Percentiles rank a stretch among this genome's conserved stretches.
phyloP scores from a whole-genome alignment of 192 early-diverging fungal genomes.

The Umbelopsis ramanniana region DNA sequence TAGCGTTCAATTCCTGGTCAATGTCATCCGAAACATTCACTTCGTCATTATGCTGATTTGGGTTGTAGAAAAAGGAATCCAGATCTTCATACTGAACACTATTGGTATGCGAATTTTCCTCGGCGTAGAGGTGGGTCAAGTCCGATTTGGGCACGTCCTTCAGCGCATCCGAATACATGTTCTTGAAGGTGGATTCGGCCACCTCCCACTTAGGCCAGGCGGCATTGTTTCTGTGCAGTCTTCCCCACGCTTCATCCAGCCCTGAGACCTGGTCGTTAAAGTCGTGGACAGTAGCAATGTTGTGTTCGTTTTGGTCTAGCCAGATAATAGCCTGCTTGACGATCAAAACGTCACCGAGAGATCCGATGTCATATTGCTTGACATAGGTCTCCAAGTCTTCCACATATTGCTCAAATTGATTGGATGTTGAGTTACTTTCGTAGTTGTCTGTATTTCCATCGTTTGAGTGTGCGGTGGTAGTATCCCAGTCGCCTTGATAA shows the following conservation, averaged over 20 bases:
- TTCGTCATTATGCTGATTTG: neutral
- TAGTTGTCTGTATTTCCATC: neutral
- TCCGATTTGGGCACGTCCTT: neutral
- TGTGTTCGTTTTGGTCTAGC: neutral
- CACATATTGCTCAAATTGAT: neutral
- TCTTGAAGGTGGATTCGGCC: neutral
- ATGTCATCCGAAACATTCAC: neutral
- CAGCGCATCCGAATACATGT: neutral
- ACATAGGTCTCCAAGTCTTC: neutral
- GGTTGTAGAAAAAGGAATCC: neutral
- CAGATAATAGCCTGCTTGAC: slow-evolving; percentile 8
- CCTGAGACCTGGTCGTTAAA: neutral
- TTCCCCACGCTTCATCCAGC: neutral
- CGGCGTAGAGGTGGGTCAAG: neutral
- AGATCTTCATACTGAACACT: slow-evolving; percentile 1
- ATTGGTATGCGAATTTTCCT: slow-evolving; percentile 6
- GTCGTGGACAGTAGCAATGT: neutral
- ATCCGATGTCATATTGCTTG: neutral
- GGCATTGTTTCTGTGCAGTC: neutral
- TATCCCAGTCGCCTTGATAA: neutral
- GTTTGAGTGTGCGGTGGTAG: neutral
- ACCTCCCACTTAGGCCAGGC: neutral
- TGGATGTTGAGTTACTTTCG: neutral
- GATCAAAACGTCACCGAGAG: neutral
- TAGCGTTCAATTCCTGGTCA: neutral